A percentile compares a stretch with the other conserved stretches of the same genome.
Evolutionary conservation across 306 rosid genomes (phyloP).

Genomic region (Casuarina cunninghamiana): DNA sequence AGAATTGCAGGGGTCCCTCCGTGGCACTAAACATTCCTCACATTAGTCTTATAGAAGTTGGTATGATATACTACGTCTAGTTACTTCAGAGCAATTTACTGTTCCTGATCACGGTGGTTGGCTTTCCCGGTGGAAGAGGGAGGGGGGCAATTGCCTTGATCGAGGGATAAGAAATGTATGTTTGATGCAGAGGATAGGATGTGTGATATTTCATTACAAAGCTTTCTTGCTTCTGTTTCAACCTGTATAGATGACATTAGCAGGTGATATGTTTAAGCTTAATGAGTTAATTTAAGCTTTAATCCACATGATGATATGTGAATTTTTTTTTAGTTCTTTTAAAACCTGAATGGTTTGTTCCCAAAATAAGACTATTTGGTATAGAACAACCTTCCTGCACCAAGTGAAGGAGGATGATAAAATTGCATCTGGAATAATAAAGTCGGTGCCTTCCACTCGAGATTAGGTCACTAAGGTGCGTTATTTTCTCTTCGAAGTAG

Average conservation of each 20-base stretch:
- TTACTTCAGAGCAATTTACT: constrained; percentile 15
- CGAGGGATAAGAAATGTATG: neutral
- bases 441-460: neutral
- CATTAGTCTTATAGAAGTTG: constrained; percentile 85
- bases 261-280: neutral
- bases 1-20: constrained; percentile 85
- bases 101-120: constrained; percentile 20
- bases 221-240: constrained; percentile 13
- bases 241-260: constrained; percentile 1
- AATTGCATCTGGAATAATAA: too few species aligned
- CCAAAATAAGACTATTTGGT: too few species aligned
- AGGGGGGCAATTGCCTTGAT: constrained; percentile 27
- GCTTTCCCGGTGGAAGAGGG: constrained; percentile 11
- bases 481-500: neutral
- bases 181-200: constrained; percentile 5
- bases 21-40: constrained; percentile 91
- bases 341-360: too few species aligned
- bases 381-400: too few species aligned
- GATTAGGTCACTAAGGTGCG: neutral
- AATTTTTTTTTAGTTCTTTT: too few species aligned
- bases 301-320: too few species aligned
- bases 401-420: too few species aligned
- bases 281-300: neutral
- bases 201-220: neutral
- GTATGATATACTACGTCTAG: constrained; percentile 88